These are phyloP conservation scores for Arthrobotrys megalospora DNA, from an alignment of 2,329 filamentous ascomycete species.

Conservation along the genomic window DNA sequence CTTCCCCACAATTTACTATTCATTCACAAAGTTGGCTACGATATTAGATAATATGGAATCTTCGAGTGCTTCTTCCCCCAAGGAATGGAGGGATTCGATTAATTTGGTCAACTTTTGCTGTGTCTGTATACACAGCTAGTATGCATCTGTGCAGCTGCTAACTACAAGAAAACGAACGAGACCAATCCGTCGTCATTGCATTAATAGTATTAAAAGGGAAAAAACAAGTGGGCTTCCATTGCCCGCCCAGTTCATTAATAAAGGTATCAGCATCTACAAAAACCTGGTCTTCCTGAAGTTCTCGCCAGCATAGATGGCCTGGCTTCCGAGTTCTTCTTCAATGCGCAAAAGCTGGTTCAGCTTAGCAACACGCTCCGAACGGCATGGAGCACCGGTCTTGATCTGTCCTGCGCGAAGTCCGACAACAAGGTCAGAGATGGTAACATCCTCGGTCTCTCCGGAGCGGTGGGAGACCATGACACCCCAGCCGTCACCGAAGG, in stretches of 20 bases:
- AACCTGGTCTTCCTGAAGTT: conserved; percentile 94
- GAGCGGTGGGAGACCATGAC: conserved; percentile 99
- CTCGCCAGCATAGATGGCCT: conserved; percentile 90
- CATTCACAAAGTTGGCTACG: background rate
- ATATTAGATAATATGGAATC: no score
- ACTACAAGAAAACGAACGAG: conserved; percentile 30
- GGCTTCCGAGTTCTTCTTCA: conserved; percentile 95
- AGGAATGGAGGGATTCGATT: background rate
- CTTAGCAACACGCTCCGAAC: conserved; percentile 98
- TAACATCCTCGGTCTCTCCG: conserved; percentile 99
- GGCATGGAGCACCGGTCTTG: conserved; percentile 96
- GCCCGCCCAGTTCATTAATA: background rate
- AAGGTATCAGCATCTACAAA: conserved; percentile 23
- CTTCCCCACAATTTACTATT: background rate
- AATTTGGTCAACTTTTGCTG: conserved; percentile 23
- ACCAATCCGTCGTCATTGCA: conserved; percentile 15
- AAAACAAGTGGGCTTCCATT: conserved; percentile 15
- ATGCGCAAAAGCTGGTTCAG: conserved; percentile 99
- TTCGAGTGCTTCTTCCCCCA: no score
- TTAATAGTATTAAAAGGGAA: conserved; percentile 25
- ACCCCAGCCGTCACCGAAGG: conserved; percentile 94
- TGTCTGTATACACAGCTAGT: conserved; percentile 9
- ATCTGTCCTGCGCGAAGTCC: conserved; percentile 97
- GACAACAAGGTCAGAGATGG: conserved; percentile 97
- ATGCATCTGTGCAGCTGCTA: conserved; percentile 9